These are phyloP conservation scores for Backusella mclennaniae DNA, from an alignment of 192 early-diverging fungal genomes.

Conservation along the genomic window DNA sequence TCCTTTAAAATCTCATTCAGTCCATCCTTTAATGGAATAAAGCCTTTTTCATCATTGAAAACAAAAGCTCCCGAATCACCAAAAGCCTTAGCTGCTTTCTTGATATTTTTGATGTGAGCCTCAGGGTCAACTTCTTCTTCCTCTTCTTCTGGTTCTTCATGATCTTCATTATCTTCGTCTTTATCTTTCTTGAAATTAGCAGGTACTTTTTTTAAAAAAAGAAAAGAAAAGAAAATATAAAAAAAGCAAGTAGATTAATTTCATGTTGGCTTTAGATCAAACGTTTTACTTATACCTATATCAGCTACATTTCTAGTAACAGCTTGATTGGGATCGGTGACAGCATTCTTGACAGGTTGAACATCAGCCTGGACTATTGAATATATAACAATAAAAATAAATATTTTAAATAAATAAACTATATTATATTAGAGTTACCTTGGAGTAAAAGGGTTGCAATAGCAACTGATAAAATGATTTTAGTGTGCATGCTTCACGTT, in stretches of 20 bases:
- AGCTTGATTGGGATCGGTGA: not conserved
- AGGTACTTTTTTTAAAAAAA: not conserved
- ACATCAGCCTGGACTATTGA: not conserved
- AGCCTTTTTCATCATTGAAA: not conserved
- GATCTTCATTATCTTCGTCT: not conserved
- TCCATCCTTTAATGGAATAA: not conserved
- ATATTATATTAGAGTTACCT: not conserved
- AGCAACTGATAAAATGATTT: not conserved
- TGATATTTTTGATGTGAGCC: too few relatives aligned
- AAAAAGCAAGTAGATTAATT: not conserved
- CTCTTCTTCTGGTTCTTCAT: not conserved
- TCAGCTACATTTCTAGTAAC: not conserved
- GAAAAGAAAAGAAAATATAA: not conserved
- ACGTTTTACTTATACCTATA: not conserved
- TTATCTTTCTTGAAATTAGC: not conserved
- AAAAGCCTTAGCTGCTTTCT: not conserved
- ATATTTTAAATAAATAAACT: not conserved
- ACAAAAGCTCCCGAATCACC: not conserved
- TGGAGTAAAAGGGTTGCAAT: slow-evolving; percentile 9
- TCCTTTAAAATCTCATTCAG: not conserved
- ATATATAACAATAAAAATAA: not conserved
- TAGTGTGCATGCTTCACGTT: not conserved
- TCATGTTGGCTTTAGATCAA: not conserved
- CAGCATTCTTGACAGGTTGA: not conserved
- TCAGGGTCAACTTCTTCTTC: not conserved